Conservation (phyloP, 225 moss, liverwort and hornwort genomes). For the Marchantia paleacea region DNA sequence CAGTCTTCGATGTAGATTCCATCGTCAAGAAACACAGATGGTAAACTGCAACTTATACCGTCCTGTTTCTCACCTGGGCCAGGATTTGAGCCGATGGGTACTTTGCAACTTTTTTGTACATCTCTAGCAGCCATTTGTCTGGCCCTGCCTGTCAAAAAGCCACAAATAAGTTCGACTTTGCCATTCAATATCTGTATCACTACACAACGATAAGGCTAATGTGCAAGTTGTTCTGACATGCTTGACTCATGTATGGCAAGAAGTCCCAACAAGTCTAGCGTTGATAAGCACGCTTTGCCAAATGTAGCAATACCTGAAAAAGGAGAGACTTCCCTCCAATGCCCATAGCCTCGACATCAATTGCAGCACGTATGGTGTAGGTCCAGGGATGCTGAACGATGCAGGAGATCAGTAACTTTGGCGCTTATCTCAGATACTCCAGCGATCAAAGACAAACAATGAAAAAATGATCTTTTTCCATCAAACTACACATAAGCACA, state of each 20-base stretch:
- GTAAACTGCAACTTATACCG: background rate
- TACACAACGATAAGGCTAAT: too few species aligned
- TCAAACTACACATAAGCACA: too few species aligned
- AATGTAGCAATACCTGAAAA: conserved; percentile 50
- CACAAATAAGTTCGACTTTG: background rate
- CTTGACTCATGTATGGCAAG: background rate
- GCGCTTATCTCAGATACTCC: background rate
- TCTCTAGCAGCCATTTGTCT: conserved; percentile 64
- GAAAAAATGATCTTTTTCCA: too few species aligned
- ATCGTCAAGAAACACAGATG: background rate
- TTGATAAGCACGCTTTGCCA: background rate
- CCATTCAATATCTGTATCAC: too few species aligned
- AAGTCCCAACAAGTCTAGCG: background rate
- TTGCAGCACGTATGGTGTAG: conserved; percentile 60
- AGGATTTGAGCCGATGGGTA: conserved; percentile 66
- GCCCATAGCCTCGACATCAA: conserved; percentile 91
- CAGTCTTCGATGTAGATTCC: too few species aligned
- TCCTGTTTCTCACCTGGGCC: conserved; percentile 47
- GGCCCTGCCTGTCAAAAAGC: conserved; percentile 53
- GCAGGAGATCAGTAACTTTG: background rate
- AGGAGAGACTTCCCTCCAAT: conserved; percentile 73
- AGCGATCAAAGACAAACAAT: background rate
- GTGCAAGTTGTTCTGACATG: background rate
- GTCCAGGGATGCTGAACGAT: conserved; percentile 72
- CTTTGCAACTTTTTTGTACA: conserved; percentile 69